Evolutionary conservation across 352 stramenopile species (phyloP).

Genomic region (Phytophthora palmivora): DNA sequence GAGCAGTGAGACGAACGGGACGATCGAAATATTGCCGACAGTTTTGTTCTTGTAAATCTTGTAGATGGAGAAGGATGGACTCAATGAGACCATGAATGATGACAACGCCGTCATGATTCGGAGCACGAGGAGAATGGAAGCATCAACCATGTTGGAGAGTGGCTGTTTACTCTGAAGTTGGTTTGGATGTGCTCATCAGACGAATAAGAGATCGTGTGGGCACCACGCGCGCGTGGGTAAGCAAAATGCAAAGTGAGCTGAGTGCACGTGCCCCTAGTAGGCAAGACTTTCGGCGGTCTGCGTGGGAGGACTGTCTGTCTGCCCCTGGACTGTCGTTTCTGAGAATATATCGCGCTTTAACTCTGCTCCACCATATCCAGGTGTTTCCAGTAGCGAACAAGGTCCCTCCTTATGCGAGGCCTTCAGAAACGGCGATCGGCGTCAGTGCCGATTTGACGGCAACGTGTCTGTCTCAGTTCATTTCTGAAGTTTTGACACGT

Average conservation of each 20-base stretch:
- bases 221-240: no score
- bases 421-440: neutral
- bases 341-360: conserved; percentile 23
- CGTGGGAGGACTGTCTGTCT: conserved; percentile 22
- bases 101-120: conserved; percentile 42
- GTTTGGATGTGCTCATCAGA: conserved; percentile 7
- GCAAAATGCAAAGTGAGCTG: conserved; percentile 31
- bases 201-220: conserved; percentile 2
- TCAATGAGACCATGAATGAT: conserved; percentile 47
- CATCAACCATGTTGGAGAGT: conserved; percentile 22
- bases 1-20: conserved; percentile 51
- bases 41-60: conserved; percentile 48
- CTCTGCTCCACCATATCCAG: conserved; percentile 1
- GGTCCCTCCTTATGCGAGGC: neutral
- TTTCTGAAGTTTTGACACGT: conserved; percentile 42
- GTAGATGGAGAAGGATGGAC: conserved; percentile 43
- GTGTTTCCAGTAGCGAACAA: neutral
- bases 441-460: neutral
- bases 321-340: no score
- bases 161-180: conserved; percentile 1
- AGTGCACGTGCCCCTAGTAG: neutral
- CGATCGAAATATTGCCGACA: conserved; percentile 43
- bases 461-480: conserved; percentile 23
- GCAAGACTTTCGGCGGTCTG: conserved; percentile 20
- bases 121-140: conserved; percentile 28